Base-by-base conservation (phyloP, 2,329 filamentous ascomycete species). In the Madurella mycetomatis region DNA sequence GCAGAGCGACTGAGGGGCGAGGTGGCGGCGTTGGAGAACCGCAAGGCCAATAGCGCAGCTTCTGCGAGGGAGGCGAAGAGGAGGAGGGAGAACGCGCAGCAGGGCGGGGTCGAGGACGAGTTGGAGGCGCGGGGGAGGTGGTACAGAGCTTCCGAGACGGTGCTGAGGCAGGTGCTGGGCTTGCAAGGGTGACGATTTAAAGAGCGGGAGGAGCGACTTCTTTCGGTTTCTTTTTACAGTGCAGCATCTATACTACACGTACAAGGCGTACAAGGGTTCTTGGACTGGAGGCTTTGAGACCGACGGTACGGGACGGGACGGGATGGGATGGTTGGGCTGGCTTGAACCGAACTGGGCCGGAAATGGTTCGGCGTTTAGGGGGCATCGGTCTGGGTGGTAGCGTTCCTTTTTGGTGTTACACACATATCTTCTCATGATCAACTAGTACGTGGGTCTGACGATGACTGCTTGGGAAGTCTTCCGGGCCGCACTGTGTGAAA, bases 51-150 rank as follows among this genome's bases (percentile, higher is more conserved):
- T 47, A 85, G 82, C 58, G 80, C 80, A 32, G 76, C 81, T 19
- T 84, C 86, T 15, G 87, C 87, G n/a, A 81, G 77, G 61, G 88
- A 92, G 64, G 87, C 87, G 12, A 80, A 78, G 68, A 76, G 83
- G 64, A 78, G 86, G 63, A 86, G 84, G 67, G 86, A 90, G 64
- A 79, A 79, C 11, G 79, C 83, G 9, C 72, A 25, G 7, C 25
- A 85, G 8, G 82, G 83, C 5, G 86, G 85, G 5, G 81, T 84
- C 41, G 82, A 82, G 15, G 87, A 90, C 63, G 87, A 92, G 64
- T 69, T 91, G 32, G 88, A 92, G 67, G 85, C 88, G 69, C 79
- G 84, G 62, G 88, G 86, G 5, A 76, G 87, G 60, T 92, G 88
- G 88, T 84, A 85, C 71, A 80, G 82, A 60, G 85, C 84, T 16